Conservation (phyloP, 2,329 filamentous ascomycete species). For the Hirsutella minnesotensis region DNA sequence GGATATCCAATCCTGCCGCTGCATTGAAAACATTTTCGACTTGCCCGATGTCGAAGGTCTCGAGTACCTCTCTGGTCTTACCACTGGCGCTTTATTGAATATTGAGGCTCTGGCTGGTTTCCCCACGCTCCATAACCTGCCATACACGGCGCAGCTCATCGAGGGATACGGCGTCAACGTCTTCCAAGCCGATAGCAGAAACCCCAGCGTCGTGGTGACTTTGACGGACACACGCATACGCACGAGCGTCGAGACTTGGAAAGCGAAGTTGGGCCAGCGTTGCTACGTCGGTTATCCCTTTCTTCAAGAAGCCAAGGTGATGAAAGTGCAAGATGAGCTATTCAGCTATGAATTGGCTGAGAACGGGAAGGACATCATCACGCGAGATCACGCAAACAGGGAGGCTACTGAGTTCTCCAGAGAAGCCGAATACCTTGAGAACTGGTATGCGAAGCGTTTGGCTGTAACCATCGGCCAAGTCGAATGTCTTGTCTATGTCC, state of each 20-base stretch:
- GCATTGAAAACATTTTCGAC: slow-evolving; percentile 93
- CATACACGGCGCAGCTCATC: slow-evolving; percentile 63
- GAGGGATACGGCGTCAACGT: slow-evolving; percentile 78
- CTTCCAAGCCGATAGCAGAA: slow-evolving; percentile 90
- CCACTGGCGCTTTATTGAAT: slow-evolving; percentile 74
- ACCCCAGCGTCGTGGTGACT: slow-evolving; percentile 91
- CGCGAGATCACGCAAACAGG: slow-evolving; percentile 58
- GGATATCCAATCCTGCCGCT: slow-evolving; percentile 75
- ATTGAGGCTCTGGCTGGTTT: slow-evolving; percentile 82
- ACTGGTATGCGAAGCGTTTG: slow-evolving; percentile 78
- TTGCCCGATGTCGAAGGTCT: slow-evolving; percentile 85
- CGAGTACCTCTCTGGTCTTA: slow-evolving; percentile 71
- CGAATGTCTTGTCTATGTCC: slow-evolving; percentile 81
- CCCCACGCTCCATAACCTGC: slow-evolving; percentile 76
- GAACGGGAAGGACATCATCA: slow-evolving; percentile 51
- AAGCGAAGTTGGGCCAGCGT: slow-evolving; percentile 68
- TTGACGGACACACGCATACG: slow-evolving; percentile 62
- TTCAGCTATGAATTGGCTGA: slow-evolving; percentile 73
- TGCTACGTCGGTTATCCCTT: slow-evolving; percentile 94
- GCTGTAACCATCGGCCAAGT: slow-evolving; percentile 79
- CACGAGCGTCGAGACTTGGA: slow-evolving; percentile 60
- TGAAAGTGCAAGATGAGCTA: slow-evolving; percentile 81
- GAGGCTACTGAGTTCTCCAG: slow-evolving; percentile 77
- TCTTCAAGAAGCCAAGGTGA: slow-evolving; percentile 83
- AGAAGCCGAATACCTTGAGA: slow-evolving; percentile 75